Conservation (phyloP, 2,329 filamentous ascomycete species). For the Coniochaeta sp. region DNA sequence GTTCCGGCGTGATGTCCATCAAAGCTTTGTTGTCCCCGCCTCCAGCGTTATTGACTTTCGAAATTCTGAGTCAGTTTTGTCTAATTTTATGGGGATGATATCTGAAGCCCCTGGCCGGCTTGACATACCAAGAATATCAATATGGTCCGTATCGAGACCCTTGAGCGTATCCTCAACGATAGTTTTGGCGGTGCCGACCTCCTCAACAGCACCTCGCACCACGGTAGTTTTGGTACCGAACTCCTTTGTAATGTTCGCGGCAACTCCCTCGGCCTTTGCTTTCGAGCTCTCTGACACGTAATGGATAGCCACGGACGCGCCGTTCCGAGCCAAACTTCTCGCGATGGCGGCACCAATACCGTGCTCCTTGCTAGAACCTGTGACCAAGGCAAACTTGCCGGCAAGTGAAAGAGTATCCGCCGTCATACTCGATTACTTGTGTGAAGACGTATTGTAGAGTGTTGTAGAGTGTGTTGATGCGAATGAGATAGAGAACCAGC, state of each 20-base stretch:
- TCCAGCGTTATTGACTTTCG: conserved; percentile 19
- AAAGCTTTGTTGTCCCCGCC: conserved; percentile 4
- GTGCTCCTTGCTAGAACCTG: conserved; percentile 24
- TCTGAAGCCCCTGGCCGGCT: not conserved
- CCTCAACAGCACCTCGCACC: conserved; percentile 13
- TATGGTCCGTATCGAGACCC: conserved; percentile 13
- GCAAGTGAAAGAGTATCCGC: conserved; percentile 19
- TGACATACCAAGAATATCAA: conserved; percentile 20
- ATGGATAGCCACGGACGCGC: conserved; percentile 14
- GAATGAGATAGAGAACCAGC: not conserved
- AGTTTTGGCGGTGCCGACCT: conserved; percentile 7
- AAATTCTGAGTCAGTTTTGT: not conserved
- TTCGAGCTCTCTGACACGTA: conserved; percentile 12
- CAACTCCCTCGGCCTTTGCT: conserved; percentile 9
- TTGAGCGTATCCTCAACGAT: conserved; percentile 16
- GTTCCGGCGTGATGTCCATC: conserved; percentile 12
- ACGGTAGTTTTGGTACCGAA: conserved; percentile 8
- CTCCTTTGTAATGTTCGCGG: conserved; percentile 7
- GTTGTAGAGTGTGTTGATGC: not conserved
- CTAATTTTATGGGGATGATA: not conserved
- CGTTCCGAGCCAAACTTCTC: conserved; percentile 13
- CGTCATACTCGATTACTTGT: conserved; percentile 1
- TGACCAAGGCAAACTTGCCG: conserved; percentile 27
- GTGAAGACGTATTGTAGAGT: not conserved
- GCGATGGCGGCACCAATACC: conserved; percentile 27